A percentile compares a stretch with the other conserved stretches of the same genome.
Conservation (phyloP, 2,329 filamentous ascomycete genomes). For the Ramichloridium luteum region DNA sequence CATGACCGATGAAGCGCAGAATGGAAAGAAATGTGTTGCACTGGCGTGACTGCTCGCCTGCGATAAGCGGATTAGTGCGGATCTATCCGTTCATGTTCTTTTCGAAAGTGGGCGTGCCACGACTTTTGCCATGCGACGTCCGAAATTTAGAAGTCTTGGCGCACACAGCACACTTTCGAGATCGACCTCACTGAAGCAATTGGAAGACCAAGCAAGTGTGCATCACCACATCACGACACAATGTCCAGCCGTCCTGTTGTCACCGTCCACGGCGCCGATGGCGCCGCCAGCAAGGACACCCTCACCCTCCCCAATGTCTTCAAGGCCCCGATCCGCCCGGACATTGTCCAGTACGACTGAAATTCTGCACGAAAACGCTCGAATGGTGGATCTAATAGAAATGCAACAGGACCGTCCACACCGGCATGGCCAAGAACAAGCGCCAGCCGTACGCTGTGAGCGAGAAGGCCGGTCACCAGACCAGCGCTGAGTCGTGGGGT, state of each 20-base stretch:
- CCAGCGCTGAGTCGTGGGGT: conserved; percentile 99
- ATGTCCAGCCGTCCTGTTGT: conserved; percentile 97
- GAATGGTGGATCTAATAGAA: neutral
- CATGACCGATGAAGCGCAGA: no score
- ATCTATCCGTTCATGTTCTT: no score
- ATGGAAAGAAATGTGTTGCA: no score
- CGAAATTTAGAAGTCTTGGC: conserved; percentile 1
- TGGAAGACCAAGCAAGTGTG: neutral
- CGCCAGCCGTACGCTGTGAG: conserved; percentile 98
- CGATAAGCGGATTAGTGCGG: no score
- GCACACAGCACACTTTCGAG: neutral
- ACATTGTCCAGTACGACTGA: conserved; percentile 82
- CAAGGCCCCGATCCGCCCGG: conserved; percentile 90
- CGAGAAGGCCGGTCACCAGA: conserved; percentile 99
- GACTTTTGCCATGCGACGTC: no score
- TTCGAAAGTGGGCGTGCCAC: no score
- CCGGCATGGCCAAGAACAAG: conserved; percentile 99
- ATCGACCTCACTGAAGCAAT: neutral
- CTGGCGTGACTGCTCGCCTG: no score
- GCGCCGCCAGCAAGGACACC: conserved; percentile 77
- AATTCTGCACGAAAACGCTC: conserved; percentile 1
- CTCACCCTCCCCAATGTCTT: conserved; percentile 94
- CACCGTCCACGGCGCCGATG: conserved; percentile 93
- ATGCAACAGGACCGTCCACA: conserved; percentile 60
- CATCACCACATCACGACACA: conserved; percentile 21